Base-by-base conservation (phyloP, 1,284 basidiomycete genomes). In the Cerrena zonata region DNA sequence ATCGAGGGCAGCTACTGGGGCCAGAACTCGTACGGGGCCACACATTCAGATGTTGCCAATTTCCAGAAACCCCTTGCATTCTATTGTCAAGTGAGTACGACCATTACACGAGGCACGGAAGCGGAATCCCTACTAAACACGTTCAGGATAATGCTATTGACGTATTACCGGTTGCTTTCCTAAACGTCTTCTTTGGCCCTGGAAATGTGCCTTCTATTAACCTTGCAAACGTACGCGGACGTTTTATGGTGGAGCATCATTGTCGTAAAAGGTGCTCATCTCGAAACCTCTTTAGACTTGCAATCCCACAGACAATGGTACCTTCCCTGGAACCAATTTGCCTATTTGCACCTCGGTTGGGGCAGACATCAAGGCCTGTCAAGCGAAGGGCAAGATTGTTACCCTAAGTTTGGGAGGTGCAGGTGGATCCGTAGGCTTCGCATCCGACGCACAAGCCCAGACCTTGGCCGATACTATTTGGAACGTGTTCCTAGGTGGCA, bases 1-100 rank as follows among this genome's bases (percentile, higher is more conserved):
- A 46, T 23, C 49, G n/a, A 55, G 24, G 19, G 25, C 55, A 79
- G 77, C 21, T 83, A 83, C 60, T 84, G 79, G 80, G 82, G 82
- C 44, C 81, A 85, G 65, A 83, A 84, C 60, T 82, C 80, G 2
- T 82, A 82, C 55, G 81, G 82, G 34, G 82, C 81, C 1, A 70
- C 69, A 4, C 69, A 80, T 56, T 61, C 60, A n/a, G 74, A 79
- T 54, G 63, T 68, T 2, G 72, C 75, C 25, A 74, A 80, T 59
- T 82, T 68, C 58, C 81, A 81, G 70, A 75, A 83, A 62, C 63
- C 70, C 0, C 58, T 84, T 26, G 72, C 74, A 4, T 78, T 71
- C 58, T 83, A 84, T 59, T 84, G 81, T 61, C 72, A 78, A 56
- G 80, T 79, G 48, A 45, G 68, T 62, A 19, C 15, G 25, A 22